phyloP scores from a whole-genome alignment of 192 early-diverging fungal genomes.

The Pilobolus umbonatus region DNA sequence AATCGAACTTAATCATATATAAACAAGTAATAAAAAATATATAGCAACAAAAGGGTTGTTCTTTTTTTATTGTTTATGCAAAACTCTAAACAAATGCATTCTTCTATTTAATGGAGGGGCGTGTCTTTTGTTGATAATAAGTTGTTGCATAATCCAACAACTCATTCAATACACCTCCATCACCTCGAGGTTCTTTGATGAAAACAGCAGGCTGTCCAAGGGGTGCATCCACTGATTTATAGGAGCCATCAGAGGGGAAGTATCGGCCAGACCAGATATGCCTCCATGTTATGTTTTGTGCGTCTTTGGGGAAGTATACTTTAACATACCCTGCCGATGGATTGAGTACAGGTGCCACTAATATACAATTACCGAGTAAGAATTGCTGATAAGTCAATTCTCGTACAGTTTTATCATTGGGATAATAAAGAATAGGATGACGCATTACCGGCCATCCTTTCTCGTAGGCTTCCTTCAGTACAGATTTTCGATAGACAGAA shows the following conservation, averaged over 20 bases:
- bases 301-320: constrained; percentile 35
- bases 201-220: constrained; percentile 36
- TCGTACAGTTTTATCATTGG: constrained; percentile 24
- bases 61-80: too few relatives aligned
- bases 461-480: constrained; percentile 29
- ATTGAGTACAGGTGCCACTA: constrained; percentile 32
- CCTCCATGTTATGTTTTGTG: constrained; percentile 21
- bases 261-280: constrained; percentile 34
- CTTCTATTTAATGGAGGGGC: constrained; percentile 1
- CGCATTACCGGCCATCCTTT: constrained; percentile 38
- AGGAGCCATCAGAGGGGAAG: constrained; percentile 28
- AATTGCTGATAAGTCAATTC: constrained; percentile 39
- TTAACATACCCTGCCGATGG: constrained; percentile 29
- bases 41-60: too few relatives aligned
- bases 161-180: constrained; percentile 20
- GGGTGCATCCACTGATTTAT: constrained; percentile 28
- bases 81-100: too few relatives aligned
- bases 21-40: background rate
- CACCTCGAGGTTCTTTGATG: constrained; percentile 33
- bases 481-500: constrained; percentile 22
- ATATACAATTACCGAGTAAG: constrained; percentile 28
- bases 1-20: background rate
- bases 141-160: constrained; percentile 21
- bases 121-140: constrained; percentile 10
- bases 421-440: constrained; percentile 33